Evolutionary conservation across 148 eudicot genomes (phyloP).

Genomic region (Cornus kousa): DNA sequence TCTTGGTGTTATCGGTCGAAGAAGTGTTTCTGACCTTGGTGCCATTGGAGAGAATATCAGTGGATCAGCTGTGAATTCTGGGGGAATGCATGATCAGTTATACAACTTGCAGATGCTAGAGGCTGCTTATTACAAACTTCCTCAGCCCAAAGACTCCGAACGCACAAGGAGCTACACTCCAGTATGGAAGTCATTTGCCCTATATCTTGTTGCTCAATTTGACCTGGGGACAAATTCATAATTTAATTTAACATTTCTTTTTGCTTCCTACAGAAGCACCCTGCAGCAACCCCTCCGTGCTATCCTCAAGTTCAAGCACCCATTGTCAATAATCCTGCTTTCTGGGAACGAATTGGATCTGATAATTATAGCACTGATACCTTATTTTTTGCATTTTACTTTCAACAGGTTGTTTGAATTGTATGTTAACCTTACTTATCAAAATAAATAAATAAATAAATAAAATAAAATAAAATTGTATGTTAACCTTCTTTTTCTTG

Average conservation of each 20-base stretch:
- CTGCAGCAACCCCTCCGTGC: slow-evolving; percentile 77
- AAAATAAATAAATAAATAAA: no score
- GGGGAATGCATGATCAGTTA: slow-evolving; percentile 63
- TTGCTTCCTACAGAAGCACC: slow-evolving; percentile 65
- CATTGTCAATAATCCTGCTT: slow-evolving; percentile 86
- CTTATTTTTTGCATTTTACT: slow-evolving; percentile 87
- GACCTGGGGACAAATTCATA: not conserved
- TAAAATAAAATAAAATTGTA: no score
- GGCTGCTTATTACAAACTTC: slow-evolving; percentile 80
- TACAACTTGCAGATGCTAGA: slow-evolving; percentile 88
- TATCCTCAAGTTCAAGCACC: slow-evolving; percentile 98
- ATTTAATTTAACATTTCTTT: not conserved
- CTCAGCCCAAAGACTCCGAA: slow-evolving; percentile 93
- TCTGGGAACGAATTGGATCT: slow-evolving; percentile 91
- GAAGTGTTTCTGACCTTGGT: slow-evolving; percentile 90
- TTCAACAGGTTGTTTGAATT: slow-evolving; percentile 61
- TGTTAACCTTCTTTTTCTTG: not conserved
- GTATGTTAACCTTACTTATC: not conserved
- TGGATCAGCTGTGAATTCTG: slow-evolving; percentile 58
- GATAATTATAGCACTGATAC: slow-evolving; percentile 77
- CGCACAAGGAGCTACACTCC: slow-evolving; percentile 82
- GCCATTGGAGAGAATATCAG: slow-evolving; percentile 82
- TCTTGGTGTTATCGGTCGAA: slow-evolving; percentile 92
- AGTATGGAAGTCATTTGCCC: slow-evolving; percentile 41
- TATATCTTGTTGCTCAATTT: slow-evolving; percentile 1